These are phyloP conservation scores for Chrysochromulina tobinii DNA, from an alignment of 78 protist species.

Conservation along the genomic window DNA sequence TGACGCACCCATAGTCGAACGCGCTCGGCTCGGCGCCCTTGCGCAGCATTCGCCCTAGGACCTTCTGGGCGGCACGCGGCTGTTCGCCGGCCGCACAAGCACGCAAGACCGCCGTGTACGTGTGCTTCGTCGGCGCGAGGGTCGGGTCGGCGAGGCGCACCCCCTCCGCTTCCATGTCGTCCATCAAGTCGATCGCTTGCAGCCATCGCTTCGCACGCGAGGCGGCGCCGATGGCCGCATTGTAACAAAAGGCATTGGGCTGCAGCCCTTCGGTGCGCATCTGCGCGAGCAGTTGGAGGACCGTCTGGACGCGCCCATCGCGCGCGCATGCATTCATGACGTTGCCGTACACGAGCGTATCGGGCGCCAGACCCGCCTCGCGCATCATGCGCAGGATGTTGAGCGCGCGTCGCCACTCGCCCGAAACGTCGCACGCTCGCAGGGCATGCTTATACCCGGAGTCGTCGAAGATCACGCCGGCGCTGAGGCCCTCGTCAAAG, in stretches of 20 bases:
- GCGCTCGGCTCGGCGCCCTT: neutral
- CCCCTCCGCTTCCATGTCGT: neutral
- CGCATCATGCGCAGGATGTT: neutral
- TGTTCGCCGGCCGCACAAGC: neutral
- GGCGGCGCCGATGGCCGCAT: neutral
- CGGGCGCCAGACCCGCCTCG: neutral
- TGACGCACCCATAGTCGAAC: neutral
- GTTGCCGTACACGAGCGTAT: neutral
- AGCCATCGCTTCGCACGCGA: neutral
- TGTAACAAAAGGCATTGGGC: conserved; percentile 27
- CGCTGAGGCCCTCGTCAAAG: neutral
- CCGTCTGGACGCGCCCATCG: neutral
- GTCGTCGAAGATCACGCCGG: neutral
- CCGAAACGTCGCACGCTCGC: neutral
- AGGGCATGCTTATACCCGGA: neutral
- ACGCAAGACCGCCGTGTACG: neutral
- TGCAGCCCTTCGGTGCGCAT: neutral
- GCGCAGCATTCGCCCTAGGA: conserved; percentile 8
- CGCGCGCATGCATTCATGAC: conserved; percentile 21
- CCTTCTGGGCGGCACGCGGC: neutral
- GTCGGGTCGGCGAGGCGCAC: neutral
- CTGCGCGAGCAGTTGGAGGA: neutral
- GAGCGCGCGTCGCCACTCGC: neutral
- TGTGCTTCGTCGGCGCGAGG: neutral
- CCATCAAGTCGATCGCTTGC: neutral